phyloP scores from a whole-genome alignment of 352 stramenopile species.

The Globisporangium recalcitrans region DNA sequence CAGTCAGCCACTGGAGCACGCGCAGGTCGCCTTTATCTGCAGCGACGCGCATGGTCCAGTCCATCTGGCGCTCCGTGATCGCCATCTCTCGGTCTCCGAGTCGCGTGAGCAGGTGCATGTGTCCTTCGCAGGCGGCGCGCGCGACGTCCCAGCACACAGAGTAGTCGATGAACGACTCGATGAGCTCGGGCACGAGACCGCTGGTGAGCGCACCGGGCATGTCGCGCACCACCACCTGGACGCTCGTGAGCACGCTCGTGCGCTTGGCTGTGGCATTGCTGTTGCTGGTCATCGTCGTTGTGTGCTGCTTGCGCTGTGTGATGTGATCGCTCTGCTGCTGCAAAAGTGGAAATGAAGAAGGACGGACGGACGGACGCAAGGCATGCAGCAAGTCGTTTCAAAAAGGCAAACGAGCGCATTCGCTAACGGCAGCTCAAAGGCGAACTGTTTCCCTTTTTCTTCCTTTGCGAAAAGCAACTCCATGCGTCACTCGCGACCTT shows the following conservation, averaged over 20 bases:
- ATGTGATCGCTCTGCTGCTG: neutral
- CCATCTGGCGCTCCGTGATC: constrained; percentile 11
- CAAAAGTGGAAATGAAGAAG: neutral
- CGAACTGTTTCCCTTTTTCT: too few relatives aligned
- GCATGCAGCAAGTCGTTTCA: too few relatives aligned
- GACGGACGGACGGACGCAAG: neutral
- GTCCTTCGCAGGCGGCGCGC: constrained; percentile 6
- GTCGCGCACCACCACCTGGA: constrained; percentile 35
- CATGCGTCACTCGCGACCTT: neutral
- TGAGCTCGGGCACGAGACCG: constrained; percentile 26
- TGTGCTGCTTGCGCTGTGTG: neutral
- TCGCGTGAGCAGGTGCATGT: constrained; percentile 10
- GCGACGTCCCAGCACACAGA: constrained; percentile 7
- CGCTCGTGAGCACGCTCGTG: constrained; percentile 28
- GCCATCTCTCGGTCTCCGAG: constrained; percentile 1
- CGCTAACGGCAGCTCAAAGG: too few relatives aligned
- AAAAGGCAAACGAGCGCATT: neutral
- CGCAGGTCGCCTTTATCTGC: constrained; percentile 33
- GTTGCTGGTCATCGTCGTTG: neutral
- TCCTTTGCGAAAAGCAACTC: too few relatives aligned
- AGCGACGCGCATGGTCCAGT: constrained; percentile 31
- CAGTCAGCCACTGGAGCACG: constrained; percentile 36
- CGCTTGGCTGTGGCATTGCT: neutral
- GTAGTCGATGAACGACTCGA: constrained; percentile 11
- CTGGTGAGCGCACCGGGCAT: constrained; percentile 23